A percentile compares a stretch with the other conserved stretches of the same genome.
Evolutionary conservation across 495 filamentous ascomycete species (phyloP).

Genomic region (Pyrenopolyporus hunteri): DNA sequence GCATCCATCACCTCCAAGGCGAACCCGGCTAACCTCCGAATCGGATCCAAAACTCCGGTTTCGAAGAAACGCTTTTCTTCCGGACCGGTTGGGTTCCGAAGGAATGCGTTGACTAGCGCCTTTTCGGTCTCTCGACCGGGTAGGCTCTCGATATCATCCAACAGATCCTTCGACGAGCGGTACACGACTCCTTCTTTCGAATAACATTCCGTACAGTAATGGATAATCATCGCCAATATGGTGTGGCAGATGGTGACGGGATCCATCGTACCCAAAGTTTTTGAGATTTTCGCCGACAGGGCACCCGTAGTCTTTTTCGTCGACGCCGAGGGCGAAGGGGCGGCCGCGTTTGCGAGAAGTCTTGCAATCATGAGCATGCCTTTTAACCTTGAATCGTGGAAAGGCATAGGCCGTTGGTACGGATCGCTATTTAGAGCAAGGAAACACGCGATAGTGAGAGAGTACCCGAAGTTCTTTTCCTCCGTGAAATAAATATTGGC

Average conservation of each 20-base stretch:
- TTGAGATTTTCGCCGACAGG: slow-evolving; percentile 36
- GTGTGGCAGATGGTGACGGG: slow-evolving; percentile 51
- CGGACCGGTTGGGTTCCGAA: slow-evolving; percentile 40
- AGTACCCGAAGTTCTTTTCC: slow-evolving; percentile 37
- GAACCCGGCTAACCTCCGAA: slow-evolving; percentile 45
- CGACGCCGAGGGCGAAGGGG: slow-evolving; percentile 27
- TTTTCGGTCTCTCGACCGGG: slow-evolving; percentile 46
- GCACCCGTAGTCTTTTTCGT: background rate
- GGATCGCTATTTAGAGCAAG: slow-evolving; percentile 46
- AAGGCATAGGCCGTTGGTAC: slow-evolving; percentile 46
- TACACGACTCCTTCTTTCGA: slow-evolving; percentile 46
- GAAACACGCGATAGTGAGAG: slow-evolving; percentile 48
- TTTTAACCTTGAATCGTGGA: slow-evolving; percentile 46
- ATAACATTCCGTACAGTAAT: slow-evolving; percentile 41
- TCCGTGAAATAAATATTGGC: slow-evolving; percentile 37
- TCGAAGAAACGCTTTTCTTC: slow-evolving; percentile 47
- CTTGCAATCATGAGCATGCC: slow-evolving; percentile 47
- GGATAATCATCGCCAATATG: slow-evolving; percentile 44
- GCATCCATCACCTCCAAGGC: slow-evolving; percentile 45
- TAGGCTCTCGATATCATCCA: slow-evolving; percentile 47
- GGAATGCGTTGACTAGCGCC: slow-evolving; percentile 44
- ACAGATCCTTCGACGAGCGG: slow-evolving; percentile 43
- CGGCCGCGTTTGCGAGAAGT: slow-evolving; percentile 43
- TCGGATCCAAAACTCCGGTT: slow-evolving; percentile 43
- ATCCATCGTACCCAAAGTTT: slow-evolving; percentile 41